phyloP scores from a whole-genome alignment of 2,329 filamentous ascomycete genomes.

The Zarea fungicola region DNA sequence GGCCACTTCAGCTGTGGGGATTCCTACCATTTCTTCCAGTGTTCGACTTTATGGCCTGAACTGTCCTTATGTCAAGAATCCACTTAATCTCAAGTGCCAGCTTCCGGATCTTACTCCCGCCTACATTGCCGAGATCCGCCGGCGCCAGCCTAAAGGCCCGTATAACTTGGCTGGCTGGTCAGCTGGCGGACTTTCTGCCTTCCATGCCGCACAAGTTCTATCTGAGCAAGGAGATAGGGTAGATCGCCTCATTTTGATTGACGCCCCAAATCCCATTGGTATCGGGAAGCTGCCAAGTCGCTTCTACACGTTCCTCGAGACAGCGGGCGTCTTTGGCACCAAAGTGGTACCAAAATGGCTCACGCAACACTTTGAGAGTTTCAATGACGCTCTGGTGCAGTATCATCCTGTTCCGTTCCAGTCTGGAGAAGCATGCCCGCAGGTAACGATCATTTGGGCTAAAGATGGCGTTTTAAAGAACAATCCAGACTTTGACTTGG shows the following conservation, averaged over 20 bases:
- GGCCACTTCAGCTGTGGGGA: not conserved
- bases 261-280: not conserved
- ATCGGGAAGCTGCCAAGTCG: not conserved
- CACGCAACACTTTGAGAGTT: not conserved
- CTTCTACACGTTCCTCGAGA: not conserved
- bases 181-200: not conserved
- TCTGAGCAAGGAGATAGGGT: not conserved
- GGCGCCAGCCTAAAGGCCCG: not conserved
- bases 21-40: not conserved
- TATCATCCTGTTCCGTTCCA: not conserved
- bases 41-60: not conserved
- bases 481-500: too few species aligned
- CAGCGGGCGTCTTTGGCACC: not conserved
- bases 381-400: not conserved
- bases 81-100: not conserved
- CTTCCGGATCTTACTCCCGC: not conserved
- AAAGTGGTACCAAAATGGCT: not conserved
- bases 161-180: not conserved
- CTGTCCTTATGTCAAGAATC: not conserved
- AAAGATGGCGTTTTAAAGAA: too few species aligned
- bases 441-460: too few species aligned
- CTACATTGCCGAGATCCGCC: not conserved
- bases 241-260: not conserved
- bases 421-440: too few species aligned
- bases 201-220: not conserved